Conservation (phyloP, 169 alveolate species). For the Plasmodium vivax region DNA sequence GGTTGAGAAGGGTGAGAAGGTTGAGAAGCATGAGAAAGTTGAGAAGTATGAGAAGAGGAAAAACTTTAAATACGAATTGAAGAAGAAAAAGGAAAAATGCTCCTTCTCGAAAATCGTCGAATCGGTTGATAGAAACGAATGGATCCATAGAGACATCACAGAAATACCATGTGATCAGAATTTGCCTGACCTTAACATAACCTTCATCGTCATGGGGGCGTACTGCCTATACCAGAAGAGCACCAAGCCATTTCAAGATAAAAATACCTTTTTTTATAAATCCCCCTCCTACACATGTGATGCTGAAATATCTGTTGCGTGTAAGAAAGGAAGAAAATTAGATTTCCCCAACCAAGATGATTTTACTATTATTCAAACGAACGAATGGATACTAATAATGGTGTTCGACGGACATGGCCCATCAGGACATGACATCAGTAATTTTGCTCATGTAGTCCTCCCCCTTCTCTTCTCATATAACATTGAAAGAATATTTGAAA, state of each 20-base stretch:
- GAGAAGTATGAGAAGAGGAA: conserved; percentile 15
- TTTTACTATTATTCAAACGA: conserved; percentile 80
- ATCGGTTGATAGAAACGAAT: conserved; percentile 37
- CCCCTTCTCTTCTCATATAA: conserved; percentile 78
- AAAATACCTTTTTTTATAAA: conserved; percentile 71
- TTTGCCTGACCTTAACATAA: conserved; percentile 60
- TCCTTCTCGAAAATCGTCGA: conserved; percentile 64
- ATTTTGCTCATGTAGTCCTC: conserved; percentile 80
- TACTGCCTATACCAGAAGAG: conserved; percentile 48
- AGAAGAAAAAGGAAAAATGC: conserved; percentile 56
- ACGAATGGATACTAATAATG: conserved; percentile 81
- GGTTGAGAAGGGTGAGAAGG: too few relatives aligned
- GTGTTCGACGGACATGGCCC: conserved; percentile 91
- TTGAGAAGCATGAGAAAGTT: too few relatives aligned
- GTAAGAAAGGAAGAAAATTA: conserved; percentile 83
- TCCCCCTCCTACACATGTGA: conserved; percentile 74
- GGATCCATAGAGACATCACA: conserved; percentile 45
- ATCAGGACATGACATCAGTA: conserved; percentile 86
- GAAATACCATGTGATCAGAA: conserved; percentile 48
- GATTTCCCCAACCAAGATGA: conserved; percentile 87
- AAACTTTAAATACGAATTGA: conserved; percentile 58
- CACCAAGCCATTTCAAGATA: conserved; percentile 72
- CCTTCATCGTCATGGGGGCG: conserved; percentile 72
- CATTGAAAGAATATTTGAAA: conserved; percentile 71
- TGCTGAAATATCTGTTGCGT: conserved; percentile 77